Evolutionary conservation across 1,284 basidiomycete species (phyloP).

Genomic region (Melampsora americana): DNA sequence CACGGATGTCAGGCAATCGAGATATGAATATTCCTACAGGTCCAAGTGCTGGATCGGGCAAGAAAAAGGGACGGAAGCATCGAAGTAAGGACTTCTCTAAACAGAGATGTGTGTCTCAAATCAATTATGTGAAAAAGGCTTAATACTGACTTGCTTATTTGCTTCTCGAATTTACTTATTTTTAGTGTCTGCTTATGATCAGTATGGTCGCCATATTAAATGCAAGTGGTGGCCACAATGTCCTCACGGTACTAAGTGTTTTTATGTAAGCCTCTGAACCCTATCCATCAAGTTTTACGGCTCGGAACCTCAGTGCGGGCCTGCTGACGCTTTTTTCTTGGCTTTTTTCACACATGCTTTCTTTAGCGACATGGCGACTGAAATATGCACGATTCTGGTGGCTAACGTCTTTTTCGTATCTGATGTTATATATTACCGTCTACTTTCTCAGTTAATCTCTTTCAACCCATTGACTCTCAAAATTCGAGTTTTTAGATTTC

Average conservation of each 20-base stretch:
- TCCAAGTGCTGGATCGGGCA: slow-evolving; percentile 26
- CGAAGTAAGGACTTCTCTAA: slow-evolving; percentile 17
- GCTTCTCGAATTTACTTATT: neutral
- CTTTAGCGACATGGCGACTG: too few relatives aligned
- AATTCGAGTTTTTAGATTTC: too few relatives aligned
- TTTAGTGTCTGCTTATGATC: slow-evolving; percentile 37
- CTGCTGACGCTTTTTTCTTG: too few relatives aligned
- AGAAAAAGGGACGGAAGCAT: slow-evolving; percentile 11
- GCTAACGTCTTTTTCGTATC: too few relatives aligned
- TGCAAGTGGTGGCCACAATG: slow-evolving; percentile 43
- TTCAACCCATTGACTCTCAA: too few relatives aligned
- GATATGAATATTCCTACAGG: slow-evolving; percentile 31
- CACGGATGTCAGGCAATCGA: slow-evolving; percentile 8
- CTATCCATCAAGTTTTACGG: too few relatives aligned
- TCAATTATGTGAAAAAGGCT: neutral
- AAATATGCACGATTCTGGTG: too few relatives aligned
- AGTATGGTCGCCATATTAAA: slow-evolving; percentile 36
- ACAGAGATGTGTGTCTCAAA: neutral
- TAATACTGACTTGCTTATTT: neutral
- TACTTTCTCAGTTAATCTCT: too few relatives aligned
- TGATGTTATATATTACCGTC: too few relatives aligned
- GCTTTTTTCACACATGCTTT: too few relatives aligned
- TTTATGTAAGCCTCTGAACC: slow-evolving; percentile 16
- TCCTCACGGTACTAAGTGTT: slow-evolving; percentile 40
- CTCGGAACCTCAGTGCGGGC: too few relatives aligned